Conservation (phyloP, 2,329 filamentous ascomycete genomes). For the Sporothrix phasma region DNA sequence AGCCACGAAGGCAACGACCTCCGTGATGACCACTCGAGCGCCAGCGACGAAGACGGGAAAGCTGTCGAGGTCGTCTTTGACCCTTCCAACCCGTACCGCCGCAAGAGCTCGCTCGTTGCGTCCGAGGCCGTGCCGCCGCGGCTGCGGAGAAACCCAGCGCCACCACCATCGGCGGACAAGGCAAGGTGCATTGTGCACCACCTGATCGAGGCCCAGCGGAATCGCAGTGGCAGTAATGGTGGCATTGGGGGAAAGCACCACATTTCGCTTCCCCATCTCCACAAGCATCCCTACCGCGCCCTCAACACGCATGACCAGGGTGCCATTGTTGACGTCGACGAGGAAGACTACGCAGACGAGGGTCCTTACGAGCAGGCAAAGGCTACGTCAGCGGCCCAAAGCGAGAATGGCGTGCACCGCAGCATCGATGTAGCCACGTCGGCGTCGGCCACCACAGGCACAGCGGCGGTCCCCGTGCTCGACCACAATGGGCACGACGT, state of each 20-base stretch:
- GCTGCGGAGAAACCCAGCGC: constrained; percentile 23
- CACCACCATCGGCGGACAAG: constrained; percentile 24
- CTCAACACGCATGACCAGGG: not conserved
- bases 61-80: constrained; percentile 55
- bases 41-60: constrained; percentile 41
- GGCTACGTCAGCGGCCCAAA: not conserved
- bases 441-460: not conserved
- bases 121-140: constrained; percentile 35
- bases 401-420: not conserved
- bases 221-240: constrained; percentile 21
- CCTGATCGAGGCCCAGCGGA: constrained; percentile 48
- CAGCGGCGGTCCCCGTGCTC: not conserved
- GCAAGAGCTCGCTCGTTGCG: constrained; percentile 55
- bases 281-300: not conserved
- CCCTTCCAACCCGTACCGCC: constrained; percentile 47
- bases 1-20: constrained; percentile 19
- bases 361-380: not conserved
- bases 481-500: constrained; percentile 1
- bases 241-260: constrained; percentile 9
- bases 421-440: not conserved
- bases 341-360: not conserved
- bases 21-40: constrained; percentile 34
- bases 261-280: constrained; percentile 10
- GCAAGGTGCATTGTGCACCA: constrained; percentile 57
- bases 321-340: not conserved